Evolutionary conservation across 805 yeast species (phyloP), one percentile per base, ranked within the genome.

Genomic region (Starmerella riodocensis): DNA sequence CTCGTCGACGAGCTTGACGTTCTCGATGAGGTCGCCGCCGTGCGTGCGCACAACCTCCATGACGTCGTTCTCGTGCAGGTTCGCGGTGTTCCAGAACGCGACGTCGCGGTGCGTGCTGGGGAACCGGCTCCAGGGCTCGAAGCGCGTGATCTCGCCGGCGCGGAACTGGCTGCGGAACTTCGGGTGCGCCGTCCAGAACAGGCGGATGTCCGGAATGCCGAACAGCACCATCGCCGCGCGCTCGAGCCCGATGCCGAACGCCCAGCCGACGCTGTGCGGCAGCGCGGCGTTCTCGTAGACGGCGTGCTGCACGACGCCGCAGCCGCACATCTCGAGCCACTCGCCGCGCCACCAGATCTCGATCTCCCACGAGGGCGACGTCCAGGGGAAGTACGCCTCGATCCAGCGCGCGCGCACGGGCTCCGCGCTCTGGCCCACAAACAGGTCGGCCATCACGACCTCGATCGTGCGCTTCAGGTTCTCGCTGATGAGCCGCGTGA

Each of bases 311-410:
- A 85, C 94, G 27, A 88, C 69, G 20, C 98, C 98, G 61, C 94
- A 83, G 0, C 98, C 98, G 54, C 94, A 83, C 57, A 94, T 76
- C 62, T 91, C 98, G 26, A 91, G 67, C 98, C 98, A 91, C 50
- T 86, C 93, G 37, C 91, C 93, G 56, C 85, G 82, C 96, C 97
- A 91, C 86, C 93, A 85, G 4, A 91, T 94, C 61, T 91, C 98
- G 50, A 93, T 84, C 55, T 91, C 96, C 93, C 94, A 91, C 31
- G 94, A 81, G 3, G 98, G 98, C 1, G 94, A 75, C 3, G 98
- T 91, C 96, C 97, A 91, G 3, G 98, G 98, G 64, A 91, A 91
- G 53, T 76, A 83, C 0, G 91, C 93, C 53, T 83, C 93, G 25
- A 85, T 79, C 98, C 98, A 91, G 50, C 97, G 70, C 16, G 86